Conservation (phyloP, 495 filamentous ascomycete species). For the Aspergillus avenaceus region DNA sequence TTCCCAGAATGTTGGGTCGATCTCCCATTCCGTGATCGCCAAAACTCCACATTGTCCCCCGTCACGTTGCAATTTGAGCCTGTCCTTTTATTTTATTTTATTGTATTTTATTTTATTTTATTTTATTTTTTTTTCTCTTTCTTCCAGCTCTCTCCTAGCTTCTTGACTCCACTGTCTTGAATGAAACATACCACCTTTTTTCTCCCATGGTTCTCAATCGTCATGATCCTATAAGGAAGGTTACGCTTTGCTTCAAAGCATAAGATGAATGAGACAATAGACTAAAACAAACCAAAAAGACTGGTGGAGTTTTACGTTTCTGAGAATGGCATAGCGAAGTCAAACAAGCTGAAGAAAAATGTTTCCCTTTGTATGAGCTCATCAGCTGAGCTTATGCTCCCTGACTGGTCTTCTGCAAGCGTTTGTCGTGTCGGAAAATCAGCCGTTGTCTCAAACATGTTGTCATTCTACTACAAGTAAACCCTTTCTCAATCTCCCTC, state of each 20-base stretch:
- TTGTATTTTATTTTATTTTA: no score
- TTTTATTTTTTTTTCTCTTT: neutral
- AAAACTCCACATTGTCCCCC: neutral
- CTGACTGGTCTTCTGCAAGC: neutral
- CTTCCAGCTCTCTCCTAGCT: neutral
- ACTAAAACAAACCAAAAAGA: no score
- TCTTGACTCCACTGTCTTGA: neutral
- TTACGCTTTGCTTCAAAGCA: no score
- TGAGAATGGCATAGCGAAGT: neutral
- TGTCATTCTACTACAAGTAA: slow-evolving; percentile 4
- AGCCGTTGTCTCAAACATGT: neutral
- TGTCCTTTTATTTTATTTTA: no score
- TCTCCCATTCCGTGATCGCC: slow-evolving; percentile 2
- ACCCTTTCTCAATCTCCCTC: neutral
- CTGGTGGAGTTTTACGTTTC: neutral
- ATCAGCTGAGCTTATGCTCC: neutral
- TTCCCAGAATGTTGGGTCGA: slow-evolving; percentile 3
- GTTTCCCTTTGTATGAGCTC: neutral
- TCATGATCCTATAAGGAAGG: no score
- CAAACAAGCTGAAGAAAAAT: neutral
- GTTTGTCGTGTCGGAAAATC: slow-evolving; percentile 13
- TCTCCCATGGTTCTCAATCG: neutral
- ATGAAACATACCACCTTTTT: neutral
- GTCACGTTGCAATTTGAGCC: neutral
- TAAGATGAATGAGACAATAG: no score